A percentile compares a stretch with the other conserved stretches of the same genome.
These are phyloP conservation scores for Penicillium flavigenum DNA, from an alignment of 495 filamentous ascomycete species.

Conservation along the genomic window DNA sequence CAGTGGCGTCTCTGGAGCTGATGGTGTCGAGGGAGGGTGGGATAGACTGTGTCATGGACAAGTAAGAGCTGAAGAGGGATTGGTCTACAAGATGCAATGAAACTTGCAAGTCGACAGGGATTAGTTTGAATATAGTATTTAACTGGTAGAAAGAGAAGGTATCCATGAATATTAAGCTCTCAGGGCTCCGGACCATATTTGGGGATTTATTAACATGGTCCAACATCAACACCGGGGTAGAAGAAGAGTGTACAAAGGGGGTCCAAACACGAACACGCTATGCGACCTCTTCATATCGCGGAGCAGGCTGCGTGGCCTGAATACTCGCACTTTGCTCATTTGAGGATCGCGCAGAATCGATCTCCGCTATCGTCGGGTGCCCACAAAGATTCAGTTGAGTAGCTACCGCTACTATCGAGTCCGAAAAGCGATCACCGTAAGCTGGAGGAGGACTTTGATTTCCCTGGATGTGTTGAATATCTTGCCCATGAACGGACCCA, in stretches of 20 bases:
- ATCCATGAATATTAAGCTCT: not conserved
- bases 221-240: not conserved
- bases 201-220: not conserved
- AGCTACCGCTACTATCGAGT: not conserved
- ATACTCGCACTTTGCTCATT: not conserved
- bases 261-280: not conserved
- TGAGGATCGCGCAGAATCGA: not conserved
- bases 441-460: constrained; percentile 17
- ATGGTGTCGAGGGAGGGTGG: constrained; percentile 45
- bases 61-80: constrained; percentile 41
- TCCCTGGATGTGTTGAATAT: constrained; percentile 10
- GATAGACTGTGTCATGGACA: constrained; percentile 40
- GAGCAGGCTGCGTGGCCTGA: not conserved
- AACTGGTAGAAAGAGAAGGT: not conserved
- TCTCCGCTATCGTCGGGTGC: not conserved
- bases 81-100: constrained; percentile 34
- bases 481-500: constrained; percentile 2
- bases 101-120: not conserved
- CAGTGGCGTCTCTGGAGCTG: constrained; percentile 38
- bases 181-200: not conserved
- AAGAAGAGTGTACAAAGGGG: not conserved
- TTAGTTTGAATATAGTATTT: not conserved
- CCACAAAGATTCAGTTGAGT: not conserved
- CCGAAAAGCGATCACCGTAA: constrained; percentile 17
- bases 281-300: not conserved